Base-by-base conservation (phyloP, 2,329 filamentous ascomycete genomes). In the Fonsecaea pedrosoi region DNA sequence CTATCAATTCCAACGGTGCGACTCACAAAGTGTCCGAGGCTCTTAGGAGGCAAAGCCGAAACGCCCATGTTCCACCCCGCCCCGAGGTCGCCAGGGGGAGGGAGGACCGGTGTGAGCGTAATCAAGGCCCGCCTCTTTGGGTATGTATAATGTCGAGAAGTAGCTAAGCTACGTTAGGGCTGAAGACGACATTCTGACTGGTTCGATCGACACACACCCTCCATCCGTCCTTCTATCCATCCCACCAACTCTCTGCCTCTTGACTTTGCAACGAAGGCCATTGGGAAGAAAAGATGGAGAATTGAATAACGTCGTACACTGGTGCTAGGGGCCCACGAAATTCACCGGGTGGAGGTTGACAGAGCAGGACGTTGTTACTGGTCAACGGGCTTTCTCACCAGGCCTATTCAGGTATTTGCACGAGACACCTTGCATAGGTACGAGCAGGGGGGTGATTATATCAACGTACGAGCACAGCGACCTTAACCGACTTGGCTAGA, bases 231-330 rank as follows among this genome's bases (percentile, higher is more conserved):
- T 40, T 13, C 12, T 40, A 40, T 40, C 25, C 25, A 25, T 25
- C 25, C 25, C 2, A 25, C 25, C 25, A 25, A 25, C 25, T 3
- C 25, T 25, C 25, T 25, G 25, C 25, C 2, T 25, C 25, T 25
- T 25, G 25, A 40, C 4, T 40, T 40, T 40, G 10, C 38, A 40
- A 25, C 18, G 13, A 6, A 4, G 40, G 4, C 15, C 15, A n/a
- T 42, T 42, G 50, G 50, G 50, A 34, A 54, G 21, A 54, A 34
- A 34, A 54, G 50, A 54, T 54, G 50, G 50, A 34, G 32, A 54
- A 54, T 25, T 25, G 25, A 2, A 25, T 25, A 25, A 25, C 25
- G 25, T 25, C 25, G 25, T 25, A 25, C 25, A 25, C 25, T 2
- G 25, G 25, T 25, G 25, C 25, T 25, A 25, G 25, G 25, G 25